These are phyloP conservation scores for Filobasidium uniguttulatum DNA, from an alignment of 1,284 basidiomycete genomes.

Conservation along the genomic window DNA sequence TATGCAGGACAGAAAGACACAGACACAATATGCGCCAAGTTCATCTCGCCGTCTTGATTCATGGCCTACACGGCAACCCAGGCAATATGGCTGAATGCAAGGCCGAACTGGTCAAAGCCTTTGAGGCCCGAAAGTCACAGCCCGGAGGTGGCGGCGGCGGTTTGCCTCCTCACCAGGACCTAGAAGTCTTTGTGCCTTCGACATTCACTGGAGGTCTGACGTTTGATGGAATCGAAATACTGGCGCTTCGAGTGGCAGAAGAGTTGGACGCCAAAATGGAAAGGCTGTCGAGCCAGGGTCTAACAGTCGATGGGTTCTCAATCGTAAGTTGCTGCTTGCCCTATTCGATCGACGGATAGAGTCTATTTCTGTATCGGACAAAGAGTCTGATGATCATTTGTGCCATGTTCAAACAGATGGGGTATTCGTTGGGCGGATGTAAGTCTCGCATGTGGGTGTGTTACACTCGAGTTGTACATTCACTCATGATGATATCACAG, in stretches of 20 bases:
- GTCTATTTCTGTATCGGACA: no score
- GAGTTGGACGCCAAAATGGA: constrained; percentile 26
- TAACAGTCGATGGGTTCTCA: neutral
- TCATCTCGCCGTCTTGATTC: neutral
- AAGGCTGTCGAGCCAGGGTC: constrained; percentile 18
- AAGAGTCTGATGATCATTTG: constrained; percentile 19
- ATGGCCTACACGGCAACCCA: neutral
- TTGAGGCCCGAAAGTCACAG: neutral
- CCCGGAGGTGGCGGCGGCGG: neutral
- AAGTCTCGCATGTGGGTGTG: constrained; percentile 14
- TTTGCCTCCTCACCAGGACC: no score
- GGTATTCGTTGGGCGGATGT: constrained; percentile 35
- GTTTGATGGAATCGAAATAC: constrained; percentile 35
- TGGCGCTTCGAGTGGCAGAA: constrained; percentile 31
- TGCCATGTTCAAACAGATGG: constrained; percentile 28
- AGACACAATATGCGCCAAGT: neutral
- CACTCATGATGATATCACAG: constrained; percentile 13
- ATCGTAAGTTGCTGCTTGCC: neutral
- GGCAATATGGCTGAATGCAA: neutral
- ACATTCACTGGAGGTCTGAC: constrained; percentile 21
- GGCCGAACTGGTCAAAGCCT: neutral
- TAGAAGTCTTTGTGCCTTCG: neutral
- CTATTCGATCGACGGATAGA: neutral
- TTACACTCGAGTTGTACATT: neutral
- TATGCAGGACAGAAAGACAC: no score